Percentiles rank a stretch among this genome's conserved stretches.
These are phyloP conservation scores for Botrytis hyacinthi DNA, from an alignment of 2,329 filamentous ascomycete species.

Conservation along the genomic window DNA sequence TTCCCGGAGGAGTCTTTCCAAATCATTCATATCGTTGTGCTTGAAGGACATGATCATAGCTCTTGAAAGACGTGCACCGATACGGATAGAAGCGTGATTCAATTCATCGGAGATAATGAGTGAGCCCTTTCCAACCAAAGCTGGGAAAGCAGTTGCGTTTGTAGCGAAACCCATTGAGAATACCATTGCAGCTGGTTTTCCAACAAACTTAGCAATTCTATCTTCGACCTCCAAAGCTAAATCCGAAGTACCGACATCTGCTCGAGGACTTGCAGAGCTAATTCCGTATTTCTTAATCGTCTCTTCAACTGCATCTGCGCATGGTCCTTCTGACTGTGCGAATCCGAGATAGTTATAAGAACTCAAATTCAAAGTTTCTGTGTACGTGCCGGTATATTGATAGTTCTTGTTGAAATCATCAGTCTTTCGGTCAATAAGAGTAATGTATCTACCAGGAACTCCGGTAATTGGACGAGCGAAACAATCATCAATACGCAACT, in stretches of 20 bases:
- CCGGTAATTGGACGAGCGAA: constrained; percentile 91
- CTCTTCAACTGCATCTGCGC: constrained; percentile 88
- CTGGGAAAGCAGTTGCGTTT: constrained; percentile 89
- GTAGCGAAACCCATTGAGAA: constrained; percentile 99
- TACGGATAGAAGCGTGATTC: constrained; percentile 96
- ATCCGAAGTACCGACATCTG: constrained; percentile 83
- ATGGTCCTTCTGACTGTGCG: constrained; percentile 94
- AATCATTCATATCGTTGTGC: constrained; percentile 90
- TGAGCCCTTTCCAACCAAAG: constrained; percentile 87
- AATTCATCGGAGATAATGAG: constrained; percentile 95
- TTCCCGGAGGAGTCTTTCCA: constrained; percentile 84
- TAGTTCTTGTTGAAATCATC: constrained; percentile 91
- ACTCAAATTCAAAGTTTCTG: constrained; percentile 96
- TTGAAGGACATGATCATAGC: constrained; percentile 96
- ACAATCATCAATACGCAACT: constrained; percentile 94
- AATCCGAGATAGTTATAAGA: constrained; percentile 99
- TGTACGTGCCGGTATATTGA: constrained; percentile 82
- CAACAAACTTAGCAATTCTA: constrained; percentile 85
- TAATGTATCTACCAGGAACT: constrained; percentile 92
- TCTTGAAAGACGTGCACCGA: constrained; percentile 88
- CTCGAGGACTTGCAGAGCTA: constrained; percentile 75
- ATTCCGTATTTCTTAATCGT: constrained; percentile 82
- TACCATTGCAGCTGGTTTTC: constrained; percentile 91
- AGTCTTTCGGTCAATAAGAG: constrained; percentile 84
- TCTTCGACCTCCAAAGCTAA: constrained; percentile 86